Conservation (phyloP, 768 basidiomycete genomes). For the Cyclocybe cylindracea region DNA sequence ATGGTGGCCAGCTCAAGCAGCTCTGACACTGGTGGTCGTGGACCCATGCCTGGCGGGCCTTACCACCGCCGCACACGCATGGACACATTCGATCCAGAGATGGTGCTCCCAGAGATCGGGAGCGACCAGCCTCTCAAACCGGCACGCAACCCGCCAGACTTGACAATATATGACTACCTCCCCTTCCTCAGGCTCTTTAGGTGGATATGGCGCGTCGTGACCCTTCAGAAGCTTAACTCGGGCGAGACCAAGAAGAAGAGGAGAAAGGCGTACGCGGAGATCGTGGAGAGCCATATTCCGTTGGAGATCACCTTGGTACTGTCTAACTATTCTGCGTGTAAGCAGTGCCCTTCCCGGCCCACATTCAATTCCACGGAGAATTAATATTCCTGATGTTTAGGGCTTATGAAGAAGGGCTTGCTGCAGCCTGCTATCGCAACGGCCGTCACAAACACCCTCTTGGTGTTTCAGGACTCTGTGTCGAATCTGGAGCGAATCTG, state of each 20-base stretch:
- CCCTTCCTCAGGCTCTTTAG: conserved; percentile 55
- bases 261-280: conserved; percentile 16
- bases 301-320: conserved; percentile 59
- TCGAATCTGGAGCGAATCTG: conserved; percentile 62
- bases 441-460: conserved; percentile 45
- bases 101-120: conserved; percentile 27
- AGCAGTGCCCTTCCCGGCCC: too few relatives aligned
- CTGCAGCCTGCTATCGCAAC: conserved; percentile 55
- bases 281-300: conserved; percentile 63
- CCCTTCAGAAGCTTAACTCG: neutral
- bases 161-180: conserved; percentile 52
- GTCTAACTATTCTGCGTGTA: conserved; percentile 26
- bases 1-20: too few relatives aligned
- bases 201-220: conserved; percentile 13
- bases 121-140: conserved; percentile 39
- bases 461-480: conserved; percentile 54
- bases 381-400: conserved; percentile 19
- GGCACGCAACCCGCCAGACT: conserved; percentile 56
- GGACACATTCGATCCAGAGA: too few relatives aligned
- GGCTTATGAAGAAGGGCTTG: conserved; percentile 36
- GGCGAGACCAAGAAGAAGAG: neutral
- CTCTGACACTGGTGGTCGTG: too few relatives aligned
- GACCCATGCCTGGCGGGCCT: too few relatives aligned
- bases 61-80: too few relatives aligned
- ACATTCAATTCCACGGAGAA: too few relatives aligned